phyloP scores from a whole-genome alignment of 2,329 filamentous ascomycete genomes.

The Colletotrichum scovillei region DNA sequence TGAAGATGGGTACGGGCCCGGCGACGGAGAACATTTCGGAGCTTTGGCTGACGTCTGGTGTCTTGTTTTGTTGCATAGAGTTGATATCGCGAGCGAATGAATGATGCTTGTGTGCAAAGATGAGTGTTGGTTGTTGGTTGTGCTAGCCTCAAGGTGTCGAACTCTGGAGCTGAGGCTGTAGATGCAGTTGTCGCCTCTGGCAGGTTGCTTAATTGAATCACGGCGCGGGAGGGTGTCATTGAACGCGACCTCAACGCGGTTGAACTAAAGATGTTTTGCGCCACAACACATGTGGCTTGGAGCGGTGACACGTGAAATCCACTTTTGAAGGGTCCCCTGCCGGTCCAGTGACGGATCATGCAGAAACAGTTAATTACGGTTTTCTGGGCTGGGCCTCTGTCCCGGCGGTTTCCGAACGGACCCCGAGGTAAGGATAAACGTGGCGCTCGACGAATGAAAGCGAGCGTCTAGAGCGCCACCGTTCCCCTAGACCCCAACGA shows the following conservation, averaged over 20 bases:
- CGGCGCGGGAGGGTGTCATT: background rate
- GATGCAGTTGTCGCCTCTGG: background rate
- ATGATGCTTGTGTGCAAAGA: background rate
- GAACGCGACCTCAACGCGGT: slow-evolving; percentile 31
- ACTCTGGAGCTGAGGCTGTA: background rate
- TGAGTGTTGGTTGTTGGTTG: slow-evolving; percentile 1
- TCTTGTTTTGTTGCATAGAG: slow-evolving; percentile 49
- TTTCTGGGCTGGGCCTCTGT: background rate
- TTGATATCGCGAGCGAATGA: background rate
- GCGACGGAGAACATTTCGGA: slow-evolving; percentile 55
- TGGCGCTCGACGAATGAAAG: slow-evolving; percentile 18
- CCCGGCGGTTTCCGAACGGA: slow-evolving; percentile 34
- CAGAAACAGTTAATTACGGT: background rate
- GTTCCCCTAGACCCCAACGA: slow-evolving; percentile 11
- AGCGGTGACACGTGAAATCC: slow-evolving; percentile 12
- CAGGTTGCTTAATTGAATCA: slow-evolving; percentile 15
- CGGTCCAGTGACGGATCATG: background rate
- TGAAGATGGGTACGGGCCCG: slow-evolving; percentile 53
- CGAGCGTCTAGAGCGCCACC: background rate
- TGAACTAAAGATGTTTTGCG: background rate
- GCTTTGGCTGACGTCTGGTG: slow-evolving; percentile 32
- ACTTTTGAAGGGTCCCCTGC: background rate
- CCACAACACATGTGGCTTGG: slow-evolving; percentile 18
- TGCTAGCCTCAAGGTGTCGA: background rate
- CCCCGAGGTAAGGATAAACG: slow-evolving; percentile 24